Evolutionary conservation across 78 protist species (phyloP).

Genomic region (Tieghemostelium lacteum): DNA sequence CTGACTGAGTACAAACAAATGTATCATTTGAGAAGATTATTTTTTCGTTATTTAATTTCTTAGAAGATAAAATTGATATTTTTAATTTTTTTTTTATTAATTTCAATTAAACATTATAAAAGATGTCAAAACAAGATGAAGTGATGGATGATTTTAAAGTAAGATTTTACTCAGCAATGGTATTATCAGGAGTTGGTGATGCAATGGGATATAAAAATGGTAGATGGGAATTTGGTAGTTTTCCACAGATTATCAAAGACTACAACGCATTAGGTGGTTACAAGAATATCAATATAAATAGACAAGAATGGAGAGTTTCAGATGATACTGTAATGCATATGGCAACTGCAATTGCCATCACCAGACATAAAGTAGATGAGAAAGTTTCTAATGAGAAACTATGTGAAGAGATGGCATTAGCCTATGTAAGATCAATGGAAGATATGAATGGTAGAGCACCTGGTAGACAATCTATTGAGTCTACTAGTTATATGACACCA

Average conservation of each 20-base stretch:
- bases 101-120: neutral
- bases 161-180: slow-evolving; percentile 32
- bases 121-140: neutral
- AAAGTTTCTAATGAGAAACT: slow-evolving; percentile 16
- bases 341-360: slow-evolving; percentile 81
- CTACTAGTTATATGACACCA: slow-evolving; percentile 25
- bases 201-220: slow-evolving; percentile 81
- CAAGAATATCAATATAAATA: slow-evolving; percentile 40
- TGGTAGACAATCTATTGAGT: slow-evolving; percentile 43
- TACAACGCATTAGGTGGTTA: slow-evolving; percentile 13
- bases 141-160: slow-evolving; percentile 16
- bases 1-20: no score
- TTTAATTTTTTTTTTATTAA: no score
- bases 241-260: neutral
- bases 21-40: no score
- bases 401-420: slow-evolving; percentile 58
- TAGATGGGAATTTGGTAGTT: slow-evolving; percentile 63
- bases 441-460: slow-evolving; percentile 84
- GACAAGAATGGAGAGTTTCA: slow-evolving; percentile 77
- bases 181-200: slow-evolving; percentile 80
- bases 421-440: slow-evolving; percentile 74
- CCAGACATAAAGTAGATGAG: slow-evolving; percentile 2
- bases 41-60: no score
- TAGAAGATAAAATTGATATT: neutral
- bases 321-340: slow-evolving; percentile 90